Evolutionary conservation across 1,284 basidiomycete genomes (phyloP).

Genomic region (Butyriboletus appendiculatus): DNA sequence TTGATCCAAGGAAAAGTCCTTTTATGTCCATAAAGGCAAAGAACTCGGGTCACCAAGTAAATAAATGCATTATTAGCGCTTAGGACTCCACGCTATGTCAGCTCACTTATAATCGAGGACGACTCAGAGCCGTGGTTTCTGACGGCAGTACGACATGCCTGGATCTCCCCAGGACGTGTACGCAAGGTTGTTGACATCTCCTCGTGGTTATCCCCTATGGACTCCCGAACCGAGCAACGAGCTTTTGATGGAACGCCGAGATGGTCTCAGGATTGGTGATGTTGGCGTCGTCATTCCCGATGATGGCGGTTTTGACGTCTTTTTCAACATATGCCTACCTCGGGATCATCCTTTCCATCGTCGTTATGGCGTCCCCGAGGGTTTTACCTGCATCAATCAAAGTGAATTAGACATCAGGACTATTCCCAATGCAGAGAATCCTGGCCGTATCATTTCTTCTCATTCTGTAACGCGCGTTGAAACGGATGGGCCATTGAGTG

Average conservation of each 20-base stretch:
- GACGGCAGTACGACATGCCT: background rate
- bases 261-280: conserved; percentile 20
- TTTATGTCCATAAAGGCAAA: background rate
- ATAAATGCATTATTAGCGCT: background rate
- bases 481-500: background rate
- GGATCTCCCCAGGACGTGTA: conserved; percentile 12
- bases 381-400: conserved; percentile 6
- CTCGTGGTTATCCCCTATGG: conserved; percentile 29
- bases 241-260: conserved; percentile 16
- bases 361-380: conserved; percentile 11
- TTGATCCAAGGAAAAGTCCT: background rate
- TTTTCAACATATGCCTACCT: conserved; percentile 33
- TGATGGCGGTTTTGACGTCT: conserved; percentile 27
- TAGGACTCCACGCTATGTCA: background rate
- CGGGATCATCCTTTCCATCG: conserved; percentile 14
- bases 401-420: conserved; percentile 6
- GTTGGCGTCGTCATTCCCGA: conserved; percentile 19
- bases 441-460: background rate
- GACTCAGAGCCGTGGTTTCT: background rate
- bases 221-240: conserved; percentile 25
- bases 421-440: background rate
- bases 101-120: background rate
- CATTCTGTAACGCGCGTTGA: conserved; percentile 2
- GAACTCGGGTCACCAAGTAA: background rate
- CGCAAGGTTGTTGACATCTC: conserved; percentile 25